These are phyloP conservation scores for Aspergillus panamensis DNA, from an alignment of 495 filamentous ascomycete genomes.

Conservation along the genomic window DNA sequence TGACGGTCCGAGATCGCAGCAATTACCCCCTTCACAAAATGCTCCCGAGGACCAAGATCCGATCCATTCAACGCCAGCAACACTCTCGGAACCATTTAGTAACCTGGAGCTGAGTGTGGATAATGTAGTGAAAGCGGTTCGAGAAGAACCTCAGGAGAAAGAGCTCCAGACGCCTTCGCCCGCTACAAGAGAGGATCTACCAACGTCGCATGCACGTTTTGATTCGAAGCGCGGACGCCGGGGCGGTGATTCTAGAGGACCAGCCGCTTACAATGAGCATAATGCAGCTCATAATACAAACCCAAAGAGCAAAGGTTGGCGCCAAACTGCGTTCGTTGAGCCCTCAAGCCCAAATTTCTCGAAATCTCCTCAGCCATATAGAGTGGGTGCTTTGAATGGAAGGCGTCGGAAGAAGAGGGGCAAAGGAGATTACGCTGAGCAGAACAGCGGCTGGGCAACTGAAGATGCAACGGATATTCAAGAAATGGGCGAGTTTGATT, in stretches of 20 bases:
- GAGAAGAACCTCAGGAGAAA: conserved; percentile 17
- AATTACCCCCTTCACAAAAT: conserved; percentile 8
- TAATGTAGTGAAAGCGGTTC: conserved; percentile 9
- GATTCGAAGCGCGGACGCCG: conserved; percentile 32
- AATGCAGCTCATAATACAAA: conserved; percentile 38
- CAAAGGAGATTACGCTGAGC: conserved; percentile 49
- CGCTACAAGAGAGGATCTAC: conserved; percentile 10
- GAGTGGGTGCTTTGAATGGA: conserved; percentile 23
- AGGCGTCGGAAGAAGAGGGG: conserved; percentile 54
- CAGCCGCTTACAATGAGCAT: conserved; percentile 28
- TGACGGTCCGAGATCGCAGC: conserved; percentile 4
- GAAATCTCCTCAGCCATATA: conserved; percentile 24
- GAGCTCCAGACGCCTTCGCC: conserved; percentile 16
- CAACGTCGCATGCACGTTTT: conserved; percentile 5
- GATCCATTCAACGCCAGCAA: conserved; percentile 13
- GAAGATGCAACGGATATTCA: conserved; percentile 98
- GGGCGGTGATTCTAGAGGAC: conserved; percentile 31
- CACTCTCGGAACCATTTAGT: conserved; percentile 44
- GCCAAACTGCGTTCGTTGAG: conserved; percentile 76
- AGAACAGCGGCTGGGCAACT: conserved; percentile 89
- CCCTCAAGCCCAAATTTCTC: conserved; percentile 39
- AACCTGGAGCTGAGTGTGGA: conserved; percentile 36
- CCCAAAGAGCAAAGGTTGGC: conserved; percentile 67
- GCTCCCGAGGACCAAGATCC: conserved; percentile 15
- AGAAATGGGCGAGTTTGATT: conserved; percentile 91